Conservation (phyloP, 163 green algal genomes). For the Chloromonas sp. region DNA sequence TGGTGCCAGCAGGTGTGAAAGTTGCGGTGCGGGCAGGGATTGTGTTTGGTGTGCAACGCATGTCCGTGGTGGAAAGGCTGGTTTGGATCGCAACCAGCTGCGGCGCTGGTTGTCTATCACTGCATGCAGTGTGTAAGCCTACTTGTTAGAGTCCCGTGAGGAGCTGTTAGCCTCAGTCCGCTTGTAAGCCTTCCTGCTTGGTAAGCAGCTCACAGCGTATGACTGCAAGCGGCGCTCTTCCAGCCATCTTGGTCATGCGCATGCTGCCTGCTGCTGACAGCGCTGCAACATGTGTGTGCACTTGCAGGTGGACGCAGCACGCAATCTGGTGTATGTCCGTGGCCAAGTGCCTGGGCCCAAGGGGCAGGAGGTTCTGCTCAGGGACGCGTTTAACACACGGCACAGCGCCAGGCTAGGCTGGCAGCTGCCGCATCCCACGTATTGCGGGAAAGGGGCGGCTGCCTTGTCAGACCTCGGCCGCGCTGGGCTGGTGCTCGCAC, state of each 20-base stretch:
- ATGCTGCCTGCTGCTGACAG: too few species aligned
- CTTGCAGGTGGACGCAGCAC: slow-evolving; percentile 76
- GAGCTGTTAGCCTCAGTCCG: too few species aligned
- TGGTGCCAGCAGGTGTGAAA: background rate
- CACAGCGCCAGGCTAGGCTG: slow-evolving; percentile 20
- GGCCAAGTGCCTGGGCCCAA: slow-evolving; percentile 89
- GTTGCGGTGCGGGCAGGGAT: background rate
- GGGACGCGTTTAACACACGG: slow-evolving; percentile 65
- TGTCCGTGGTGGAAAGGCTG: too few species aligned
- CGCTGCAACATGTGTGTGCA: too few species aligned
- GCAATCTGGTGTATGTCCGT: slow-evolving; percentile 91
- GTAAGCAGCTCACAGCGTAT: too few species aligned
- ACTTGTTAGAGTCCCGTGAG: too few species aligned
- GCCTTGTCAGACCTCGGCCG: background rate
- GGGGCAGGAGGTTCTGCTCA: slow-evolving; percentile 75
- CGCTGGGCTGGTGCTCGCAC: background rate
- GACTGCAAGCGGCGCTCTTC: too few species aligned
- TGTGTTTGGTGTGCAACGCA: background rate
- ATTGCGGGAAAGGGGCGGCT: background rate
- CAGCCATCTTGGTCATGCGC: too few species aligned
- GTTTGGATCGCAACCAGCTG: too few species aligned
- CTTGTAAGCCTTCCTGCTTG: too few species aligned
- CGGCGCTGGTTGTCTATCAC: too few species aligned
- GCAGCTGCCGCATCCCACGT: slow-evolving; percentile 51
- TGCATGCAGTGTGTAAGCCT: too few species aligned